These are phyloP conservation scores for Eutrema heterophyllum DNA, from an alignment of 345 rosid genomes.

Conservation along the genomic window DNA sequence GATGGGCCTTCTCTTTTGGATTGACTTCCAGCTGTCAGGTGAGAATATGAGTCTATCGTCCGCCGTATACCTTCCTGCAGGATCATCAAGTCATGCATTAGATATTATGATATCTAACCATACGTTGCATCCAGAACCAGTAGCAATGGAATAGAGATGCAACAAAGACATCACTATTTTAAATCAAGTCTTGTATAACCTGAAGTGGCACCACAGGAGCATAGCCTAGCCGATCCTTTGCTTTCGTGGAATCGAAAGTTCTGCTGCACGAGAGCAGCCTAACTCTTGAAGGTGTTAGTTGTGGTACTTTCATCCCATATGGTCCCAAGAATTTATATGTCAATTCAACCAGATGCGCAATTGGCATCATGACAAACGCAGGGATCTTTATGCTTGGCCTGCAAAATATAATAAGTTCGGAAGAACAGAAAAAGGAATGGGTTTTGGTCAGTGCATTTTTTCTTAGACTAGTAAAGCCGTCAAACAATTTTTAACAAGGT, in stretches of 20 bases:
- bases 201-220: constrained; percentile 67
- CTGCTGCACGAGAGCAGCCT: constrained; percentile 79
- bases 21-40: constrained; percentile 56
- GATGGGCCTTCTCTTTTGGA: constrained; percentile 75
- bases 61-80: constrained; percentile 77
- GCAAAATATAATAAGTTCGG: constrained; percentile 36
- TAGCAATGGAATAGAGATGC: constrained; percentile 9
- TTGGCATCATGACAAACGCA: constrained; percentile 68
- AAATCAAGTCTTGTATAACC: constrained; percentile 45
- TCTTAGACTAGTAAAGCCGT: background rate
- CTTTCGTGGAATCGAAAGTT: constrained; percentile 71
- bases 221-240: constrained; percentile 82
- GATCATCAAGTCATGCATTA: constrained; percentile 15
- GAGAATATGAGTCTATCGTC: constrained; percentile 75
- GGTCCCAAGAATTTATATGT: constrained; percentile 65
- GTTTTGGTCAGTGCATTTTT: background rate
- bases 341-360: constrained; percentile 68
- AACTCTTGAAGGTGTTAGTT: constrained; percentile 85
- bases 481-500: background rate
- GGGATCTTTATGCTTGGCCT: constrained; percentile 94
- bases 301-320: constrained; percentile 86
- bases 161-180: background rate
- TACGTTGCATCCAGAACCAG: background rate
- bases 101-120: background rate
- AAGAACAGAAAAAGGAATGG: constrained; percentile 13